Percentiles rank a stretch among this genome's conserved stretches.
Evolutionary conservation across 176 grass and related monocot genomes (phyloP).

Genomic region (Cenchrus americanus): DNA sequence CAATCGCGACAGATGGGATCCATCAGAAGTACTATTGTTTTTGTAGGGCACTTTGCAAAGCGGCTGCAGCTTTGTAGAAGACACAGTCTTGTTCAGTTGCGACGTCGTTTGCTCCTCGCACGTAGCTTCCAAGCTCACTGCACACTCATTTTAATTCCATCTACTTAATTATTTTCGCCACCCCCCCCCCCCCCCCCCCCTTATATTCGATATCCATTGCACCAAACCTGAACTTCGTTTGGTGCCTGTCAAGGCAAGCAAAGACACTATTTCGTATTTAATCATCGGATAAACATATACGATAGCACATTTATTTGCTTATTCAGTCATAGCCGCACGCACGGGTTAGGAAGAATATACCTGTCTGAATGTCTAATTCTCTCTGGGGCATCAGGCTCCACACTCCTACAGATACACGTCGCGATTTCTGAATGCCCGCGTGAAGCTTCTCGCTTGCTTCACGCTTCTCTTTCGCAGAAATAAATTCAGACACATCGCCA

Average conservation of each 20-base stretch:
- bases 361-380: conserved; percentile 31
- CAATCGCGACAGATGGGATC: background rate
- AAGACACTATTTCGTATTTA: conserved; percentile 25
- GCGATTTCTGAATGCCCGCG: background rate
- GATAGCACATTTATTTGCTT: background rate
- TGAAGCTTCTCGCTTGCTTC: conserved; percentile 60
- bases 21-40: background rate
- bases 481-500: conserved; percentile 26
- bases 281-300: background rate
- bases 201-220: conserved; percentile 40
- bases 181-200: too few relatives aligned
- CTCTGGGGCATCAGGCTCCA: conserved; percentile 1
- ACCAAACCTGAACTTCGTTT: conserved; percentile 38
- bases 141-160: background rate
- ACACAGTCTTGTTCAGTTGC: conserved; percentile 27
- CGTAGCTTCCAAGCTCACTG: conserved; percentile 64
- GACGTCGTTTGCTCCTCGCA: conserved; percentile 53
- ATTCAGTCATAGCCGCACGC: conserved; percentile 12
- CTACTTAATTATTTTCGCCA: too few relatives aligned
- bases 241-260: conserved; percentile 44
- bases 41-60: background rate
- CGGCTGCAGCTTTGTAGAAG: conserved; percentile 13
- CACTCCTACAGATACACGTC: conserved; percentile 3
- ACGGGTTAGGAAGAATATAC: conserved; percentile 46
- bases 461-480: background rate